Evolutionary conservation across 208 protist genomes (phyloP).

Genomic region (Tritrichomonas foetus): DNA sequence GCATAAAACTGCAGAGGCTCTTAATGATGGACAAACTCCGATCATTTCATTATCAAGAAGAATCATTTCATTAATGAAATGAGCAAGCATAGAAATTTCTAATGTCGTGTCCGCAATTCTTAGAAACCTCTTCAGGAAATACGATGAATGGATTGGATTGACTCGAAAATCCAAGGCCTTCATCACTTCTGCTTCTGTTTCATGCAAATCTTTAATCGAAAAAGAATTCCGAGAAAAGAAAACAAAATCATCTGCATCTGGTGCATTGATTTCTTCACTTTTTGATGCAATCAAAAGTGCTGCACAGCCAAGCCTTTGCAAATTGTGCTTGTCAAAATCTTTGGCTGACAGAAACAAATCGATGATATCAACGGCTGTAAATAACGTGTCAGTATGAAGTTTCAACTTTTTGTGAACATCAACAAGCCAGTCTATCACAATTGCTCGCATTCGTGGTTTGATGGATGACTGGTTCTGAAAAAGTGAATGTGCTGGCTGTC

Average conservation of each 20-base stretch:
- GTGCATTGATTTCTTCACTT: neutral
- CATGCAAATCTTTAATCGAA: neutral
- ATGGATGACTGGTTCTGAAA: neutral
- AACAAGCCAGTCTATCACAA: neutral
- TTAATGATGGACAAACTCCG: neutral
- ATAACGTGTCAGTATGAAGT: neutral
- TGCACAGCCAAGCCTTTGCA: neutral
- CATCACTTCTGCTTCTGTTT: neutral
- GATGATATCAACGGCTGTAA: neutral
- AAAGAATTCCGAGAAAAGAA: neutral
- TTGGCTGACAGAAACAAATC: neutral
- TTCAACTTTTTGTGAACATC: neutral
- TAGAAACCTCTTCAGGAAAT: neutral
- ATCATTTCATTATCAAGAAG: neutral
- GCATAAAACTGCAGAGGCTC: neutral
- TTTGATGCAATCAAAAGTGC: neutral
- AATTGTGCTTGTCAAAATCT: neutral
- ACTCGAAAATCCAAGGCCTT: neutral
- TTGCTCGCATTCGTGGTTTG: neutral
- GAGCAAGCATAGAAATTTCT: neutral
- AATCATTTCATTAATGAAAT: neutral
- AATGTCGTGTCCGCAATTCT: neutral
- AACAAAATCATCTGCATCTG: neutral
- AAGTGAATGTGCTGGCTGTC: neutral
- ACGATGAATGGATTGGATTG: neutral